Percentiles rank a stretch among this genome's conserved stretches.
Conservation (phyloP, 306 rosid species). For the Mucuna pruriens region DNA sequence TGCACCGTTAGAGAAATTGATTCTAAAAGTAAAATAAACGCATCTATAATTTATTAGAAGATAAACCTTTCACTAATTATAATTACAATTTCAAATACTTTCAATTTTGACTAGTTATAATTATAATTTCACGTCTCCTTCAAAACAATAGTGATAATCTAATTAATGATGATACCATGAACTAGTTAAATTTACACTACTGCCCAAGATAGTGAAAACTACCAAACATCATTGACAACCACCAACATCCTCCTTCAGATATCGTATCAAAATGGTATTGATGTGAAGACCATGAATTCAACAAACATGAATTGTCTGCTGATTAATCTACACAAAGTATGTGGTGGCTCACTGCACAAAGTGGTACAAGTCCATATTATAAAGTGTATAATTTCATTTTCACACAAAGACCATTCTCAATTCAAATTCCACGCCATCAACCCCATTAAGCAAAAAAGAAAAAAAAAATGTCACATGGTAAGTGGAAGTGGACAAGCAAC, state of each 20-base stretch:
- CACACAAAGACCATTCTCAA: neutral
- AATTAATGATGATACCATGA: neutral
- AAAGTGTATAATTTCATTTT: neutral
- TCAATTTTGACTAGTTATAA: neutral
- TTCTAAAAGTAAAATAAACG: no score
- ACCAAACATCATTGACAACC: slow-evolving; percentile 16
- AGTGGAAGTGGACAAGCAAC: slow-evolving; percentile 7
- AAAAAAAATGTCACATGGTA: slow-evolving; percentile 24
- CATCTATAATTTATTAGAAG: neutral
- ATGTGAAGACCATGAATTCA: slow-evolving; percentile 20
- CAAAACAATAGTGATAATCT: neutral
- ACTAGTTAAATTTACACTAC: neutral
- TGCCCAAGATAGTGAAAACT: neutral
- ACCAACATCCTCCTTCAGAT: neutral
- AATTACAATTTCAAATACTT: neutral
- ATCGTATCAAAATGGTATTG: slow-evolving; percentile 25
- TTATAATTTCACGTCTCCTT: neutral
- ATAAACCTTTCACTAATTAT: neutral
- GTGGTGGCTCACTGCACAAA: neutral
- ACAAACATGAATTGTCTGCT: neutral
- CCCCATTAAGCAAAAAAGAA: neutral
- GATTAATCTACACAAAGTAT: neutral
- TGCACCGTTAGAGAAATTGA: no score
- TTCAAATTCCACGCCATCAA: neutral
- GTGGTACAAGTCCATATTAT: neutral